Conservation (phyloP, 139 green algal genomes). For the Chlamydomonas urium region DNA sequence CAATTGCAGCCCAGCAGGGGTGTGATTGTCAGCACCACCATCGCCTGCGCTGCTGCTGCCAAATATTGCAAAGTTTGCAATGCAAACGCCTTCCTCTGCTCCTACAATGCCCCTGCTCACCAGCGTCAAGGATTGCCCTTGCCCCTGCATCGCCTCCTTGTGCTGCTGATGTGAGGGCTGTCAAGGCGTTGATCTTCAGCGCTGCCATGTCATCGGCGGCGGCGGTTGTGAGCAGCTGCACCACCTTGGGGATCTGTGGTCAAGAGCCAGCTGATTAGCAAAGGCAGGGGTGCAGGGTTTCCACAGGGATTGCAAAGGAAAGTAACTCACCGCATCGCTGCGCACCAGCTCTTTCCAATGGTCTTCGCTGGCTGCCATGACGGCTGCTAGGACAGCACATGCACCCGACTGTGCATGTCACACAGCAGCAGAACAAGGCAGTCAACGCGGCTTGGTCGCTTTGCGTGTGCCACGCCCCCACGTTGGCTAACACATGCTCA, state of each 20-base stretch:
- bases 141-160: not conserved
- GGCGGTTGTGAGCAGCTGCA: no score
- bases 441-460: no score
- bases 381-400: not conserved
- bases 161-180: not conserved
- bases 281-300: not conserved
- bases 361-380: not conserved
- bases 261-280: no score
- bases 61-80: not conserved
- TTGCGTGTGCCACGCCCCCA: no score
- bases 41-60: not conserved
- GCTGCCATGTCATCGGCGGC: not conserved
- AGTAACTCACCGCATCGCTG: not conserved
- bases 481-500: no score
- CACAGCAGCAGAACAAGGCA: no score
- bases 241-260: no score
- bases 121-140: not conserved
- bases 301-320: not conserved
- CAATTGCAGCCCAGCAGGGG: no score
- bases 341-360: not conserved
- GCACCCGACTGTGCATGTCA: no score
- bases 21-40: no score
- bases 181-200: not conserved
- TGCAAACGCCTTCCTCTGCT: not conserved
- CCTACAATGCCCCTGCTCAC: not conserved